Conservation (phyloP, 2,329 filamentous ascomycete genomes). For the Piedraia hortae region DNA sequence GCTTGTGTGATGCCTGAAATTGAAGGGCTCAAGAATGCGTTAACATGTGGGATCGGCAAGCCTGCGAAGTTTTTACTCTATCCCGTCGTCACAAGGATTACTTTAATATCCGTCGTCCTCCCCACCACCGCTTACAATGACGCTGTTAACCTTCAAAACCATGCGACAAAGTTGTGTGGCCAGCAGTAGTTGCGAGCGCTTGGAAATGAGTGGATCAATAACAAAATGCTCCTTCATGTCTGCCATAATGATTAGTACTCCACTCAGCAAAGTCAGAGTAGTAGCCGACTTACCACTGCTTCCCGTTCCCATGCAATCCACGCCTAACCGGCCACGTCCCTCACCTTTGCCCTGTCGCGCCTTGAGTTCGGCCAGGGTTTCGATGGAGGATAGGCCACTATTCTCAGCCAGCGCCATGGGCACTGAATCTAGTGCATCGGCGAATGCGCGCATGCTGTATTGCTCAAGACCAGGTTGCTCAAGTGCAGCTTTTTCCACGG, state of each 20-base stretch:
- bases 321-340: conserved; percentile 50
- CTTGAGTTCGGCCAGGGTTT: conserved; percentile 84
- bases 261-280: conserved; percentile 1
- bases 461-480: conserved; percentile 86
- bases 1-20: no score
- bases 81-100: no score
- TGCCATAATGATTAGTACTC: conserved; percentile 8
- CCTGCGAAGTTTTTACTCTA: no score
- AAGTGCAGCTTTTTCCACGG: conserved; percentile 80
- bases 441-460: conserved; percentile 95
- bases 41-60: no score
- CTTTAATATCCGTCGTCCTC: no score
- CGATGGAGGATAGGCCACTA: conserved; percentile 82
- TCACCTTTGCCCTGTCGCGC: conserved; percentile 72
- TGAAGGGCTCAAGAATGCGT: no score
- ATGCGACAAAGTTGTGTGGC: conserved; percentile 94
- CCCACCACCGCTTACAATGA: conserved; percentile 68
- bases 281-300: conserved; percentile 37
- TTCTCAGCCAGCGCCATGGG: conserved; percentile 96
- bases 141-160: conserved; percentile 91
- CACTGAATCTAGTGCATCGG: conserved; percentile 75
- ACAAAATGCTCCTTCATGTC: conserved; percentile 97
- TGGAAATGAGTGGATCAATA: conserved; percentile 92
- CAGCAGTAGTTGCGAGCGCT: conserved; percentile 86
- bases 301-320: conserved; percentile 92